Percentiles rank a stretch among this genome's conserved stretches.
These are phyloP conservation scores for Isoetes engelmannii DNA, from an alignment of 83 land plant genomes.

Conservation along the genomic window DNA sequence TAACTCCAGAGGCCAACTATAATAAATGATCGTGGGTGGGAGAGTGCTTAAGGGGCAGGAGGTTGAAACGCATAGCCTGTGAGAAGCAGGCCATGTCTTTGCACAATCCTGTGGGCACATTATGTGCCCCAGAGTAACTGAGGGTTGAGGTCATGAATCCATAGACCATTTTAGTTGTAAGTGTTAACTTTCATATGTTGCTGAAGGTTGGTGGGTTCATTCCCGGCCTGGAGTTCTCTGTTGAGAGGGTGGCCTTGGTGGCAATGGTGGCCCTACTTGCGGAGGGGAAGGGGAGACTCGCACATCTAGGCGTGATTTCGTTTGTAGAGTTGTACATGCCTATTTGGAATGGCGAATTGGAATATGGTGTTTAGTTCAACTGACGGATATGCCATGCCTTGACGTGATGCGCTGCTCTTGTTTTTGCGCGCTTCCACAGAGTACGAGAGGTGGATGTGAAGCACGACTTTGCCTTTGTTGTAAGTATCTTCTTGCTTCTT, in stretches of 20 bases:
- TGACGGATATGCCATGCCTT: constrained; percentile 64
- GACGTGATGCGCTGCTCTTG: constrained; percentile 73
- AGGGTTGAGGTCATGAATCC: no score
- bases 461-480: constrained; percentile 97
- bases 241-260: constrained; percentile 85
- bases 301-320: constrained; percentile 56
- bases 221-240: constrained; percentile 80
- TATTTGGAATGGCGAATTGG: constrained; percentile 65
- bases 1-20: no score
- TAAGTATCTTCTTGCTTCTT: constrained; percentile 30
- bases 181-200: constrained; percentile 80
- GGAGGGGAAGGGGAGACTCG: constrained; percentile 63
- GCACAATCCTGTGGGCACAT: background rate
- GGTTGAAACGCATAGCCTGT: background rate
- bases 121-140: no score
- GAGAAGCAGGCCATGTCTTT: background rate
- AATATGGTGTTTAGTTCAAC: constrained; percentile 84
- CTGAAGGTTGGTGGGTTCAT: constrained; percentile 93
- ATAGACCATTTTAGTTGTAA: constrained; percentile 5
- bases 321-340: constrained; percentile 54
- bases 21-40: background rate
- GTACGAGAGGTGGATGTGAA: constrained; percentile 99
- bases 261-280: constrained; percentile 66
- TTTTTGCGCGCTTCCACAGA: constrained; percentile 90
- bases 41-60: background rate